A percentile compares a stretch with the other conserved stretches of the same genome.
These are phyloP conservation scores for Colletotrichum destructivum DNA, from an alignment of 2,329 filamentous ascomycete species.

Conservation along the genomic window DNA sequence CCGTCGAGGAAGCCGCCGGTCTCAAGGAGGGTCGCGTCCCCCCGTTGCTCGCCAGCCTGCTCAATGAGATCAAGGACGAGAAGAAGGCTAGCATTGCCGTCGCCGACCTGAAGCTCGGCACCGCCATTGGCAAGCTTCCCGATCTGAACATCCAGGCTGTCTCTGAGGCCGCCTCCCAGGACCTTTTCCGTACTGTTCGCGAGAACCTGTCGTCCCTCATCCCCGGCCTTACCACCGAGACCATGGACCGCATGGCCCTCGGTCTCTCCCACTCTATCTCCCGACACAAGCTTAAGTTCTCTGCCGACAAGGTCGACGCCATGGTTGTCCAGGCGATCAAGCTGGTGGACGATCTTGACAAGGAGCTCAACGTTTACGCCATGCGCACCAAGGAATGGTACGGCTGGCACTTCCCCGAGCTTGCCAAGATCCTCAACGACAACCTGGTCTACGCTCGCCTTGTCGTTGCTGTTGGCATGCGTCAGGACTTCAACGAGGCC, in stretches of 20 bases:
- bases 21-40: slow-evolving; percentile 93
- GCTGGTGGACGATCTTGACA: slow-evolving; percentile 95
- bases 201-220: slow-evolving; percentile 92
- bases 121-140: slow-evolving; percentile 92
- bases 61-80: slow-evolving; percentile 95
- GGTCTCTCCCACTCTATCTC: slow-evolving; percentile 98
- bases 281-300: slow-evolving; percentile 98
- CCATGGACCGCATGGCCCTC: slow-evolving; percentile 93
- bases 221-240: slow-evolving; percentile 86
- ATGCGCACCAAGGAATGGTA: slow-evolving; percentile 99
- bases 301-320: slow-evolving; percentile 97
- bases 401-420: slow-evolving; percentile 99
- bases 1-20: slow-evolving; percentile 90
- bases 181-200: slow-evolving; percentile 95
- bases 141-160: slow-evolving; percentile 86
- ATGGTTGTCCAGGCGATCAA: slow-evolving; percentile 99
- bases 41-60: slow-evolving; percentile 83
- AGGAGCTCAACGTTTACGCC: slow-evolving; percentile 98
- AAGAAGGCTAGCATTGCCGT: slow-evolving; percentile 97
- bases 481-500: slow-evolving; percentile 80
- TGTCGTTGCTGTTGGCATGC: slow-evolving; percentile 90
- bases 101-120: slow-evolving; percentile 92
- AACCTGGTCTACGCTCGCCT: slow-evolving; percentile 94
- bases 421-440: slow-evolving; percentile 97
- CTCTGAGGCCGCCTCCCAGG: slow-evolving; percentile 84